A percentile compares a stretch with the other conserved stretches of the same genome.
These are phyloP conservation scores for Gillenia trifoliata DNA, from an alignment of 306 rosid genomes.

Conservation along the genomic window DNA sequence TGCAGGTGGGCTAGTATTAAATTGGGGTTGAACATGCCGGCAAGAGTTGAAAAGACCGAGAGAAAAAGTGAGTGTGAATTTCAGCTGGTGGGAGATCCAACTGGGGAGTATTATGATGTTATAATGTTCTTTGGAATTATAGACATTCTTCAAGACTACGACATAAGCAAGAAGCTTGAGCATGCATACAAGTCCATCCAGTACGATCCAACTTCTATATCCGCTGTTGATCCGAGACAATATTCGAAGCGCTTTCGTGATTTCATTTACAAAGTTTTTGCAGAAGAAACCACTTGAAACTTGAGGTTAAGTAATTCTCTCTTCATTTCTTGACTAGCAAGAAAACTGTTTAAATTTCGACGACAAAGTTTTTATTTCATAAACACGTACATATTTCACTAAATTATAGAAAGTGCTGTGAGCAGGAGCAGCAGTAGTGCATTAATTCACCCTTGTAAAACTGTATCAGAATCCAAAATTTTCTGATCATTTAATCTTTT, in stretches of 20 bases:
- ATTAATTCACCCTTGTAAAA: not conserved
- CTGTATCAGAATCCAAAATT: not conserved
- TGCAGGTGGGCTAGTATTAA: constrained; percentile 65
- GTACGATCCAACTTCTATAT: constrained; percentile 82
- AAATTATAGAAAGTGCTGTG: not conserved
- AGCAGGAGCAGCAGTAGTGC: not conserved
- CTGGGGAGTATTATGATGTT: constrained; percentile 74
- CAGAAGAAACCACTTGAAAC: constrained; percentile 30
- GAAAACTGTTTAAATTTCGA: not conserved
- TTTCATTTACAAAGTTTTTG: constrained; percentile 62
- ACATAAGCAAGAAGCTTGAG: constrained; percentile 96
- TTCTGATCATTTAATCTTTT: not conserved
- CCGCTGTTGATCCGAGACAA: constrained; percentile 89
- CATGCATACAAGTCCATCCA: constrained; percentile 96
- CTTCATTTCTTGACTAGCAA: not conserved
- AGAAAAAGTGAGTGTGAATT: constrained; percentile 53
- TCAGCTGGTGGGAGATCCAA: constrained; percentile 74
- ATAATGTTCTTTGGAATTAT: constrained; percentile 72
- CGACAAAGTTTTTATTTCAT: not conserved
- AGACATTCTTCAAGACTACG: constrained; percentile 97
- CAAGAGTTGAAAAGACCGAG: constrained; percentile 61
- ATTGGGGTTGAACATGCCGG: constrained; percentile 78
- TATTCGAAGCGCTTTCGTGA: constrained; percentile 91
- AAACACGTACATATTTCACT: not conserved
- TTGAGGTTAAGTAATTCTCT: not conserved